Conservation (phyloP, 192 early-diverging fungal species). For the Allomyces macrogynus region DNA sequence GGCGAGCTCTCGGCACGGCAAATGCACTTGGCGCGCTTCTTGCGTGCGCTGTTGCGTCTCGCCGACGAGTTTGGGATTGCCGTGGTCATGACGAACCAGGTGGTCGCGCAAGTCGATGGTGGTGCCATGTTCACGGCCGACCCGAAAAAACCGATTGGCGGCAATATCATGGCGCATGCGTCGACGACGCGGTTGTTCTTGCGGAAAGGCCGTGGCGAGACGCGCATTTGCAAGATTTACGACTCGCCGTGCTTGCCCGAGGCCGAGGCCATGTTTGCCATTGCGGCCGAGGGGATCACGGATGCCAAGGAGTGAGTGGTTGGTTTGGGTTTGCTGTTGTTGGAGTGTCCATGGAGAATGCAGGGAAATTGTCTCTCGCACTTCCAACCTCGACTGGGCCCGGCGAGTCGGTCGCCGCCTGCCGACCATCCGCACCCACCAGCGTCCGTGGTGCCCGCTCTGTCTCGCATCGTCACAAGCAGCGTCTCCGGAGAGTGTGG, state of each 20-base stretch:
- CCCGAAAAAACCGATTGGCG: slow-evolving; percentile 90
- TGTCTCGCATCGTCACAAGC: no score
- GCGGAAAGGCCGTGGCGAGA: slow-evolving; percentile 78
- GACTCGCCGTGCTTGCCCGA: slow-evolving; percentile 90
- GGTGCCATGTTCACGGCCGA: slow-evolving; percentile 70
- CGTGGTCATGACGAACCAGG: slow-evolving; percentile 94
- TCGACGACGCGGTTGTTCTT: slow-evolving; percentile 92
- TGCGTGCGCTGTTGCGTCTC: slow-evolving; percentile 61
- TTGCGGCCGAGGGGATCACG: slow-evolving; percentile 67
- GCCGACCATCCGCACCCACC: no score
- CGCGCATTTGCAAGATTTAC: slow-evolving; percentile 87
- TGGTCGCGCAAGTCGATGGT: slow-evolving; percentile 86
- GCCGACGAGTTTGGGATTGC: slow-evolving; percentile 97
- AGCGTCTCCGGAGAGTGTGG: no score
- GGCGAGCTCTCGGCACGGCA: slow-evolving; percentile 88
- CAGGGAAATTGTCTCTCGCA: no score
- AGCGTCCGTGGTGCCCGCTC: no score
- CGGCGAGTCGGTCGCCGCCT: no score
- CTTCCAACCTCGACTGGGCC: no score
- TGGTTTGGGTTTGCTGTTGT: slow-evolving; percentile 2
- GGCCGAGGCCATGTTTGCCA: slow-evolving; percentile 78
- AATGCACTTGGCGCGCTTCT: slow-evolving; percentile 79
- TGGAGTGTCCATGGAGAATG: no score
- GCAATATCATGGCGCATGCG: slow-evolving; percentile 96
- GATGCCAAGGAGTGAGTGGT: slow-evolving; percentile 53